Percentiles rank a stretch among this genome's conserved stretches.
Conservation (phyloP, 345 rosid genomes). For the Pelargonium nanum region DNA sequence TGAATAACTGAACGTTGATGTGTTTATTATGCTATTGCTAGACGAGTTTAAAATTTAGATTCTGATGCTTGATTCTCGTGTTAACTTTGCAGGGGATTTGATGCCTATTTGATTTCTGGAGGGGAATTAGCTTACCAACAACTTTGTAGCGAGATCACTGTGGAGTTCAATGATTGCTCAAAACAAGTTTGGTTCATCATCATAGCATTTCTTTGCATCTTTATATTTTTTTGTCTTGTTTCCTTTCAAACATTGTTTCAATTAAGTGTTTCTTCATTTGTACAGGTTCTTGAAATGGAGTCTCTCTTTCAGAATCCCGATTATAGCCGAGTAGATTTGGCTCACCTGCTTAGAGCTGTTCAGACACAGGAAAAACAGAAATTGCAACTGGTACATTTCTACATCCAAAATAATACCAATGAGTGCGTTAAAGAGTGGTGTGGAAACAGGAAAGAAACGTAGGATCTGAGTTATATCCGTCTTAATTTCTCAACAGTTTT, state of each 20-base stretch:
- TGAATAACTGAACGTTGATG: background rate
- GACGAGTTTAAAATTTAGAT: background rate
- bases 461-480: background rate
- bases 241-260: background rate
- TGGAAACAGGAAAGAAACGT: background rate
- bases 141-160: conserved; percentile 67
- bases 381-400: conserved; percentile 48
- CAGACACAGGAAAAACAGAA: conserved; percentile 84
- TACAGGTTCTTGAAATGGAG: conserved; percentile 70
- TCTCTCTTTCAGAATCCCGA: conserved; percentile 42
- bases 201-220: background rate
- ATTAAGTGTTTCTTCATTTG: conserved; percentile 3
- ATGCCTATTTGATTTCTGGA: conserved; percentile 60
- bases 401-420: background rate
- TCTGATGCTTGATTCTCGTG: background rate
- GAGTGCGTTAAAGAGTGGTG: background rate
- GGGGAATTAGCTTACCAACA: conserved; percentile 72
- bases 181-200: conserved; percentile 43
- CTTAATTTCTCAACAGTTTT: too few relatives aligned
- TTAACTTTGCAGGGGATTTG: conserved; percentile 49
- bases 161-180: conserved; percentile 77
- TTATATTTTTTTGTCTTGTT: background rate
- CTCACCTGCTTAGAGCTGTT: conserved; percentile 59
- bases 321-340: conserved; percentile 51
- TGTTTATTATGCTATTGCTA: background rate